Conservation (phyloP, 805 yeast species). For the Lachancea cidri region DNA sequence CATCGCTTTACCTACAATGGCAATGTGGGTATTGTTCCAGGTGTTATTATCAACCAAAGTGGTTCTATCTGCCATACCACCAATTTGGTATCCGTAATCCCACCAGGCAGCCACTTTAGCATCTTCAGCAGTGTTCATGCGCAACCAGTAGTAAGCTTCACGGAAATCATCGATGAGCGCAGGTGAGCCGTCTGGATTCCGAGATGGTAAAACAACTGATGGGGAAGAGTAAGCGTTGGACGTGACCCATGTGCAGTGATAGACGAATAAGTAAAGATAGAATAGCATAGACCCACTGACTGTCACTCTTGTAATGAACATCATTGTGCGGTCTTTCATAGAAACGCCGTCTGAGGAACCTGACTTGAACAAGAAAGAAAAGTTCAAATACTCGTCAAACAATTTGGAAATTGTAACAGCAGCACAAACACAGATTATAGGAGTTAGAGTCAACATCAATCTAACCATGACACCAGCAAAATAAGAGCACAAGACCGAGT, state of each 20-base stretch:
- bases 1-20: slow-evolving; percentile 98
- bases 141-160: slow-evolving; percentile 97
- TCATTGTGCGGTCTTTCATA: slow-evolving; percentile 21
- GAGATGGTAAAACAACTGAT: slow-evolving; percentile 86
- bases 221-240: slow-evolving; percentile 95
- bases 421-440: slow-evolving; percentile 88
- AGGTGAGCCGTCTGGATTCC: slow-evolving; percentile 76
- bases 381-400: slow-evolving; percentile 74
- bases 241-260: slow-evolving; percentile 97
- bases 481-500: slow-evolving; percentile 89
- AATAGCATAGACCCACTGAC: slow-evolving; percentile 65
- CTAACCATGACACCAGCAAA: slow-evolving; percentile 99
- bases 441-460: slow-evolving; percentile 93
- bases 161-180: slow-evolving; percentile 91
- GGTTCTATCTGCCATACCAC: slow-evolving; percentile 99
- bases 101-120: slow-evolving; percentile 98
- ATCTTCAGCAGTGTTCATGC: slow-evolving; percentile 96
- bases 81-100: slow-evolving; percentile 99
- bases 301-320: slow-evolving; percentile 49
- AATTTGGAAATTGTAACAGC: slow-evolving; percentile 84
- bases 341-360: neutral
- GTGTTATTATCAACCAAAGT: slow-evolving; percentile 98
- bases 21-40: slow-evolving; percentile 99
- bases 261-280: slow-evolving; percentile 76
- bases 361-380: slow-evolving; percentile 33